phyloP scores from a whole-genome alignment of 306 rosid species.

The Vicia sativa region DNA sequence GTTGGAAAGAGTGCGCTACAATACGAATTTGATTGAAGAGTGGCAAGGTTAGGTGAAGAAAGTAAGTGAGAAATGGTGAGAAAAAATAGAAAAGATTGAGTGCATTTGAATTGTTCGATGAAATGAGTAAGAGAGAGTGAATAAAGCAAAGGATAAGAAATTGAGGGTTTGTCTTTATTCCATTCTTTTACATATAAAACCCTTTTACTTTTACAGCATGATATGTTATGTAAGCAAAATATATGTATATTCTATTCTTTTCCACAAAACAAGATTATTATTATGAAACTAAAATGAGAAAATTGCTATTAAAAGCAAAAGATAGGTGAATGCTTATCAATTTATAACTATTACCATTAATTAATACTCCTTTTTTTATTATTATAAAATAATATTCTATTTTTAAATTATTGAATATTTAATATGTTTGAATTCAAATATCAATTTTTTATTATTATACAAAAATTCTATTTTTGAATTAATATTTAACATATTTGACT shows the following conservation, averaged over 20 bases:
- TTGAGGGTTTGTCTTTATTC: slow-evolving; percentile 43
- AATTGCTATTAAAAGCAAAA: not conserved
- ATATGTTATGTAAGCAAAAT: not conserved
- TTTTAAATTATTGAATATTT: too few relatives aligned
- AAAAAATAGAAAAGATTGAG: slow-evolving; percentile 42
- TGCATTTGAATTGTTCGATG: slow-evolving; percentile 42
- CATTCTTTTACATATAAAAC: slow-evolving; percentile 33
- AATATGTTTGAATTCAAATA: too few relatives aligned
- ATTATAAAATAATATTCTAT: too few relatives aligned
- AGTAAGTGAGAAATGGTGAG: slow-evolving; percentile 35
- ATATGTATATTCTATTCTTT: slow-evolving; percentile 18
- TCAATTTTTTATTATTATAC: too few relatives aligned
- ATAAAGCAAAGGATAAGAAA: slow-evolving; percentile 48
- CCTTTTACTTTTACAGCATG: slow-evolving; percentile 40
- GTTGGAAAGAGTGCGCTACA: slow-evolving; percentile 26
- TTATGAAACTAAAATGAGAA: not conserved
- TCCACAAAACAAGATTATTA: not conserved
- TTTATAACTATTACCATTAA: slow-evolving; percentile 1
- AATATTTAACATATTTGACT: too few relatives aligned
- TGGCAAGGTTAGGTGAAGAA: slow-evolving; percentile 51
- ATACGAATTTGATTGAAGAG: not conserved
- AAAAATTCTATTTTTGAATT: too few relatives aligned
- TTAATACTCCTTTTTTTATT: not conserved
- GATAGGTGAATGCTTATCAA: not conserved
- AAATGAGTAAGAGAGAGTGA: slow-evolving; percentile 25